Conservation (phyloP, 352 stramenopile species). For the Pythium aristosporum region DNA sequence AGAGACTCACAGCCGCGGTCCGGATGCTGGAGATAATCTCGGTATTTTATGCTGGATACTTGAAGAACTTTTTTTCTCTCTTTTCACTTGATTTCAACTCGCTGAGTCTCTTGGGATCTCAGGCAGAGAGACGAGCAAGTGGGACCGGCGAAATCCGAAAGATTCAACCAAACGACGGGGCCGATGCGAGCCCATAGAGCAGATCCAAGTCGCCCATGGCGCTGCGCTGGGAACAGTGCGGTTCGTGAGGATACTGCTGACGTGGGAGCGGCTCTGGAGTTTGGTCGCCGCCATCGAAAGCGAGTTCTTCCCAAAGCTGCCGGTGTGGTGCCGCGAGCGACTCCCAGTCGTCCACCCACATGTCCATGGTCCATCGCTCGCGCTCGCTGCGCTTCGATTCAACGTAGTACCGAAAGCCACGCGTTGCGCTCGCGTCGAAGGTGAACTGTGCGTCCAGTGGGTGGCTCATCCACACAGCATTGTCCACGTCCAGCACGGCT, state of each 20-base stretch:
- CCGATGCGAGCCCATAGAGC: constrained; percentile 8
- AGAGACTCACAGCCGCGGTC: neutral
- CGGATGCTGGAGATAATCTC: neutral
- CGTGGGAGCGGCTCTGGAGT: neutral
- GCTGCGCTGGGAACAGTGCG: constrained; percentile 2
- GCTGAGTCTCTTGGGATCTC: too few relatives aligned
- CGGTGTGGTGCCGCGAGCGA: constrained; percentile 26
- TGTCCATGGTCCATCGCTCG: constrained; percentile 26
- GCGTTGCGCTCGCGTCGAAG: neutral
- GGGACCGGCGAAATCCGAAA: neutral
- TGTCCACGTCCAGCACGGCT: too few relatives aligned
- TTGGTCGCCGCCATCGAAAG: neutral
- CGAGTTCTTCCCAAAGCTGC: constrained; percentile 35
- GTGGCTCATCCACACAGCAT: too few relatives aligned
- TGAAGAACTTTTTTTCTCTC: too few relatives aligned
- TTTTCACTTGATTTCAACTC: too few relatives aligned
- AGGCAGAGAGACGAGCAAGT: too few relatives aligned
- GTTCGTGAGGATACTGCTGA: neutral
- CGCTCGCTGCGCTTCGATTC: constrained; percentile 29
- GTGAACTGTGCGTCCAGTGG: too few relatives aligned
- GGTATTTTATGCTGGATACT: neutral
- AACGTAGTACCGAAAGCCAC: constrained; percentile 32
- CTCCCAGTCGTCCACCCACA: constrained; percentile 33
- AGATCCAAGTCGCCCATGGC: constrained; percentile 23
- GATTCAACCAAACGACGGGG: neutral